A percentile compares a stretch with the other conserved stretches of the same genome.
phyloP scores from a whole-genome alignment of 305 asterid species.

The Fraxinus latifolia region DNA sequence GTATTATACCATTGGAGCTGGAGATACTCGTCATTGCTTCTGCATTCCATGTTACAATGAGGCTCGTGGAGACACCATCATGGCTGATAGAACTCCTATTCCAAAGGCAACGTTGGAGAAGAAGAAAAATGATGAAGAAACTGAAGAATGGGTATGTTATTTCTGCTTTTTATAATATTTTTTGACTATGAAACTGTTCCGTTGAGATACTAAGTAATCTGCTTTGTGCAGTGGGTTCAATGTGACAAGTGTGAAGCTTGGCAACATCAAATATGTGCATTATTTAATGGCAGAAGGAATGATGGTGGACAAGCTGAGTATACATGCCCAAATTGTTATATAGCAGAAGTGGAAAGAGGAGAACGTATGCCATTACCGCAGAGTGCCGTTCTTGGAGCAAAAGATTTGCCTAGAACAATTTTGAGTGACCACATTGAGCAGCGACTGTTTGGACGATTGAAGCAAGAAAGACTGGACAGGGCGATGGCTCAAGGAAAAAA shows the following conservation, averaged over 20 bases:
- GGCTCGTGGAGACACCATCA: slow-evolving; percentile 80
- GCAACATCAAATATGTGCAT: slow-evolving; percentile 99
- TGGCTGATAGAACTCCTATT: slow-evolving; percentile 61
- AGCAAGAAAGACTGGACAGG: slow-evolving; percentile 87
- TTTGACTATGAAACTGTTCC: slow-evolving; percentile 9
- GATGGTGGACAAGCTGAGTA: slow-evolving; percentile 98
- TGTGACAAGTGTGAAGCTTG: slow-evolving; percentile 98
- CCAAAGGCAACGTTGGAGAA: slow-evolving; percentile 87
- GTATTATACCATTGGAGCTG: slow-evolving; percentile 89
- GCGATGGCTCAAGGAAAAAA: slow-evolving; percentile 76
- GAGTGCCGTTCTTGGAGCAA: slow-evolving; percentile 95
- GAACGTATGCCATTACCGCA: slow-evolving; percentile 80
- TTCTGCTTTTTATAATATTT: slow-evolving; percentile 12
- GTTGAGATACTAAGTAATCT: slow-evolving; percentile 27
- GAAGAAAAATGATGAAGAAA: slow-evolving; percentile 89
- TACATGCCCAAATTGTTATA: slow-evolving; percentile 97
- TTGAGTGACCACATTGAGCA: slow-evolving; percentile 95
- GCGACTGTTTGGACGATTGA: slow-evolving; percentile 67
- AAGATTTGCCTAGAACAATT: slow-evolving; percentile 84
- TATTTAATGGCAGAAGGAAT: slow-evolving; percentile 92
- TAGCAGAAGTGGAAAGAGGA: slow-evolving; percentile 90
- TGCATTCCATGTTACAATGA: slow-evolving; percentile 87
- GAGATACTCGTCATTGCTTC: slow-evolving; percentile 83
- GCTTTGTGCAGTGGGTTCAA: slow-evolving; percentile 86
- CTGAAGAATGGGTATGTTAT: slow-evolving; percentile 88